Conservation (phyloP, 2,329 filamentous ascomycete genomes). For the Lachnellula willkommii region DNA sequence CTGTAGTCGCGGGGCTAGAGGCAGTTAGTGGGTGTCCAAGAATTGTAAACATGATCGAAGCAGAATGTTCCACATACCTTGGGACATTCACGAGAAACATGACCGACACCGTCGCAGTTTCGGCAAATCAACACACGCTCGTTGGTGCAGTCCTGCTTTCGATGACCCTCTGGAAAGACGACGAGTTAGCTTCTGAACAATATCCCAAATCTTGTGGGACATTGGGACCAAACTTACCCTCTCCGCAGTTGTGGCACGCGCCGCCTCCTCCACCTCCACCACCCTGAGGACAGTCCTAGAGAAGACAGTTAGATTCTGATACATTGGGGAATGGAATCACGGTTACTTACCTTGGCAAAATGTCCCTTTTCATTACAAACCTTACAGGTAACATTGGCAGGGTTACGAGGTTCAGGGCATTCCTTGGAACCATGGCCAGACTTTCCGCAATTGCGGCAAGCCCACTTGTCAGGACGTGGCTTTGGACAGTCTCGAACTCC, state of each 20-base stretch:
- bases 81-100: not conserved
- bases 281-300: slow-evolving; percentile 56
- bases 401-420: slow-evolving; percentile 46
- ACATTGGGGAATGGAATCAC: slow-evolving; percentile 36
- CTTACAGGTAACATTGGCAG: slow-evolving; percentile 38
- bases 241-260: slow-evolving; percentile 38
- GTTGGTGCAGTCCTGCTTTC: slow-evolving; percentile 29
- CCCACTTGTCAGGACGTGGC: slow-evolving; percentile 58
- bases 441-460: slow-evolving; percentile 62
- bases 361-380: slow-evolving; percentile 45
- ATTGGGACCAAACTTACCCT: not conserved
- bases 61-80: not conserved
- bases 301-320: not conserved
- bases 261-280: slow-evolving; percentile 46
- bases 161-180: slow-evolving; percentile 10
- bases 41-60: not conserved
- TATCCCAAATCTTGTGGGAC: not conserved
- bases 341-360: slow-evolving; percentile 58
- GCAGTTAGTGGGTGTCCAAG: not conserved
- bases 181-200: not conserved
- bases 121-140: slow-evolving; percentile 32
- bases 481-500: slow-evolving; percentile 56
- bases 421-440: slow-evolving; percentile 31
- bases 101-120: slow-evolving; percentile 54
- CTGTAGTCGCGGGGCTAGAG: slow-evolving; percentile 34